Evolutionary conservation across 805 yeast genomes (phyloP).

Genomic region (Candida tibetensis): DNA sequence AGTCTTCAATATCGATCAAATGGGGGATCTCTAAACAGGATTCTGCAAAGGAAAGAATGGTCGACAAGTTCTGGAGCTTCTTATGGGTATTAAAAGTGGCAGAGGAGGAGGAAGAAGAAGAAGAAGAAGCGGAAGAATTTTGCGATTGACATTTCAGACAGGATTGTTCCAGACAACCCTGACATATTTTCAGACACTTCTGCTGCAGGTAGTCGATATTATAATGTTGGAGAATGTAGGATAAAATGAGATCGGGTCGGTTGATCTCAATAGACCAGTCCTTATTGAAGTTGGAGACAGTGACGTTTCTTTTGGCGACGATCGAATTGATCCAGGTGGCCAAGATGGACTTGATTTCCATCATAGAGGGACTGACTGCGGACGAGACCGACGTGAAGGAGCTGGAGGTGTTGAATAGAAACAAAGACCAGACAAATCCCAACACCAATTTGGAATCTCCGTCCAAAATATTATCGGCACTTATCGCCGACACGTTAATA

Average conservation of each 20-base stretch:
- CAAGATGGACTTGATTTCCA: slow-evolving; percentile 30
- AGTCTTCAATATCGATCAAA: slow-evolving; percentile 55
- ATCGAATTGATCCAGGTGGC: slow-evolving; percentile 52
- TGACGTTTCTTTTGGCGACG: slow-evolving; percentile 13
- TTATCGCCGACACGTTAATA: slow-evolving; percentile 42
- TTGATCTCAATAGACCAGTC: slow-evolving; percentile 53
- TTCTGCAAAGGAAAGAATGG: slow-evolving; percentile 32
- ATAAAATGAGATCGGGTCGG: slow-evolving; percentile 48
- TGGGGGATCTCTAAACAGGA: slow-evolving; percentile 47
- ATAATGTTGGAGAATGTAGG: slow-evolving; percentile 31
- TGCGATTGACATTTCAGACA: too few relatives aligned
- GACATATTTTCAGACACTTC: too few relatives aligned
- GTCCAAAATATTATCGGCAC: slow-evolving; percentile 49
- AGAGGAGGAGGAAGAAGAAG: not conserved
- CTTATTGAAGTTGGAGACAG: slow-evolving; percentile 47
- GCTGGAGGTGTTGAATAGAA: slow-evolving; percentile 38
- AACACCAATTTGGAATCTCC: slow-evolving; percentile 46
- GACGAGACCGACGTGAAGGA: slow-evolving; percentile 15
- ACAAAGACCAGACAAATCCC: slow-evolving; percentile 50
- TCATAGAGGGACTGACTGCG: slow-evolving; percentile 22
- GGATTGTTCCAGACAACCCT: too few relatives aligned
- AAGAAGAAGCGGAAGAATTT: slow-evolving; percentile 7
- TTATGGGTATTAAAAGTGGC: slow-evolving; percentile 12
- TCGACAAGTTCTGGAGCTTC: slow-evolving; percentile 28
- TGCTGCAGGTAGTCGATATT: slow-evolving; percentile 2